Base-by-base conservation (phyloP, 495 filamentous ascomycete genomes). In the Geoglossum glabrum region DNA sequence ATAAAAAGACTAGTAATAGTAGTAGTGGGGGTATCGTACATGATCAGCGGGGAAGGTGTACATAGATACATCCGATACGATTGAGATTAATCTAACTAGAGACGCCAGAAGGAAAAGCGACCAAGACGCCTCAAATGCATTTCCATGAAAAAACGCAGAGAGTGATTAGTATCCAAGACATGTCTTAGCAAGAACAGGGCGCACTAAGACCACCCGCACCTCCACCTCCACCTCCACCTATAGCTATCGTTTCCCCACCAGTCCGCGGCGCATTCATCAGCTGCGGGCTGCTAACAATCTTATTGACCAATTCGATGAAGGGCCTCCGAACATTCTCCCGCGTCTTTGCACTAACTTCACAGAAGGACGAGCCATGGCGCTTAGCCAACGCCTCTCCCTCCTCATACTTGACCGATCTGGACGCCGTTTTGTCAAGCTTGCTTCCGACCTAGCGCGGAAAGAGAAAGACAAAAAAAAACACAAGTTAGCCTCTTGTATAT, bases 331-430 rank as follows among this genome's bases (percentile, higher is more conserved):
- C 70, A 61, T 77, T 76, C 63, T 76, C 72, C 34, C 75, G 63
- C 33, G 75, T 77, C 68, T 77, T 79, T 27, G 73, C 67, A 59
- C 75, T 78, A 52, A 71, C 74, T 64, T 81, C 78, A 64, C 76
- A 78, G 65, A 79, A 80, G 10, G 63, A 65, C 0, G 67, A 68
- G 3, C 72, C 74, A 59, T 74, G 73, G 1, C 68, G 65, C 54
- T 73, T 68, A 21, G 77, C 77, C 54, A 79, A 65, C 5, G 71
- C 70, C 45, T 67, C 66, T 43, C 77, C 78, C 60, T 81, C 74
- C 23, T 76, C 76, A 26, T 60, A 58, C 25, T 70, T 70, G 0
- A 79, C 76, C n/a, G 71, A 72, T 27, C 76, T 68, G 30, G 66
- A 66, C 40, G 72, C 64, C 21, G 49, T 62, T 59, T 74, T 77